Conservation (phyloP, 2,329 filamentous ascomycete species). For the Sarocladium strictum region DNA sequence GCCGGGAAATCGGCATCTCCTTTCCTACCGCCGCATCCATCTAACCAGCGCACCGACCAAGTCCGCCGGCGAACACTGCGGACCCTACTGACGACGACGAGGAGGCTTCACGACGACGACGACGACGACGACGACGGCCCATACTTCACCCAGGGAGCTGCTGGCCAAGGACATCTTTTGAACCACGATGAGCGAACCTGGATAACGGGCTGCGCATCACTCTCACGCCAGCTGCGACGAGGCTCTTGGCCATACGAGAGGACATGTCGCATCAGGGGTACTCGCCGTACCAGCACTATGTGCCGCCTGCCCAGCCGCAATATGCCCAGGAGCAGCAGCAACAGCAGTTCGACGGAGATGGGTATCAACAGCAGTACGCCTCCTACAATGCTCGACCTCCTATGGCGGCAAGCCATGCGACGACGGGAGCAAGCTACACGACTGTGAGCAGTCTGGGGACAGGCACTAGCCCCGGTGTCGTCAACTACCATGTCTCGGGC, state of each 20-base stretch:
- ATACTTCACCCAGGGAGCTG: background rate
- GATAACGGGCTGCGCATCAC: background rate
- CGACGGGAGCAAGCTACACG: background rate
- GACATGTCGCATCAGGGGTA: conserved; percentile 4
- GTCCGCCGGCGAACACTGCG: no score
- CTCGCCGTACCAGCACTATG: conserved; percentile 4
- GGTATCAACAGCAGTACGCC: background rate
- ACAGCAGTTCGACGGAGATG: background rate
- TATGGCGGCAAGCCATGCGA: background rate
- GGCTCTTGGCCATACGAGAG: background rate
- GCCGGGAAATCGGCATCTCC: background rate
- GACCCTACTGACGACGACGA: no score
- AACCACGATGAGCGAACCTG: background rate
- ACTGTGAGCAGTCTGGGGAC: conserved; percentile 5
- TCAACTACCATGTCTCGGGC: conserved; percentile 11
- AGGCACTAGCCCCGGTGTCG: background rate
- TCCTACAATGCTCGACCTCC: background rate
- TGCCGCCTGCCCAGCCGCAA: background rate
- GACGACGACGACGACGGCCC: background rate
- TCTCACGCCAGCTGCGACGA: background rate
- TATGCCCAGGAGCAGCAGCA: conserved; percentile 6
- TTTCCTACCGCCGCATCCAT: background rate
- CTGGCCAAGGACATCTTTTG: background rate
- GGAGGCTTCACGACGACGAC: background rate
- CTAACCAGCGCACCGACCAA: no score